Evolutionary conservation across 768 basidiomycete genomes (phyloP), one percentile per base, ranked within the genome.

Genomic region (Calvatia gigantea): DNA sequence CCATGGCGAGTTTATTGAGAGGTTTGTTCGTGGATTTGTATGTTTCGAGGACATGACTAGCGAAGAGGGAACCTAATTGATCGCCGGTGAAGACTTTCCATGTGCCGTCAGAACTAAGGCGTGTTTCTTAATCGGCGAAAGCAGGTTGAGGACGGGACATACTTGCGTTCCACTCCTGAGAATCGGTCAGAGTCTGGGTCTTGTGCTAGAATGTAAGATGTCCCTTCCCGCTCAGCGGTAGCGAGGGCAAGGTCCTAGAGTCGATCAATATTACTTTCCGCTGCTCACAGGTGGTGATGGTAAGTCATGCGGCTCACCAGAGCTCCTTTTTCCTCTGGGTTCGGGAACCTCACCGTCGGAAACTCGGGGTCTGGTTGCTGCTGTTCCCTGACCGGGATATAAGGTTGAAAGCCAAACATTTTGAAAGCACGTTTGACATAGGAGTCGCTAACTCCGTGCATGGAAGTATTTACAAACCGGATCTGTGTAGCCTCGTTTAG

Each of bases 171-270:
- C 29, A 86, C 91, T 21, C 88, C 89, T 8, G 84, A 77, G 65
- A 94, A 94, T 32, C 89, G 74, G 69, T 94, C 93, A 3, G 88
- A 82, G 64, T 95, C 93, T 0, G 93, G 94, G 69, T 94, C 94
- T 66, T 95, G 92, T 2, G 94, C 91, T 15, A 95, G 72, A 1
- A 95, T 84, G 64, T 92, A 86, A 21, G 68, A 65, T 3, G 81
- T 83, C 0, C 74, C 76, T 15, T 73, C 70, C 2, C 61, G 57
- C 27, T 83, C 72, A 2, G 91, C 93, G 0, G 82, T 84, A 6
- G 67, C 61, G 47, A 94, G 70, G 1, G 92, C 91, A 3, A 87
- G 74, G 62, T 91, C 82, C 91, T 93, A 59, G n/a, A 49, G 12
- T 50, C 32, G 14, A 29, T n/a, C 2, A 27, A 41, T 14, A 42